Evolutionary conservation across 176 grass and related monocot genomes (phyloP).

Genomic region (Puya raimondii): DNA sequence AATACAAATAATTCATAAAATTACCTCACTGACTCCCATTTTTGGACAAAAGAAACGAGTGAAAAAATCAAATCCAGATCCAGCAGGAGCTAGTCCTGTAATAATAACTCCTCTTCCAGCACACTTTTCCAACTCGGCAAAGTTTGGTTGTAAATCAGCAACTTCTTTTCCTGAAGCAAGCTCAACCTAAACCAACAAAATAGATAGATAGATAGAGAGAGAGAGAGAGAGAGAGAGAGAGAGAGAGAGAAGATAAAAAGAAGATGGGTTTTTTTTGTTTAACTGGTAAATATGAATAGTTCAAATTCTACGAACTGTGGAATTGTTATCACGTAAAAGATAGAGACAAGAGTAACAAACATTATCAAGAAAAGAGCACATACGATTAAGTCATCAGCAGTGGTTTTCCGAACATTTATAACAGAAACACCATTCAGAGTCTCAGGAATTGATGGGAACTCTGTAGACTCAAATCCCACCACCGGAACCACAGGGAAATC

Average conservation of each 20-base stretch:
- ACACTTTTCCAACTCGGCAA: constrained; percentile 40
- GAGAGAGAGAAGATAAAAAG: neutral
- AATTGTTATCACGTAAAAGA: neutral
- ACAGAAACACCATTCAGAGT: constrained; percentile 46
- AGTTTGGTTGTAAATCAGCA: constrained; percentile 37
- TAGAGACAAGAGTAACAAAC: neutral
- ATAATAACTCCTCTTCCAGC: constrained; percentile 39
- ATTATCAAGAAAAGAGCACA: constrained; percentile 10
- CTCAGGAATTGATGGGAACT: constrained; percentile 34
- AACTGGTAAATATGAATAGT: neutral
- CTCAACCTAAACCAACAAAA: constrained; percentile 46
- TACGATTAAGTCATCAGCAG: constrained; percentile 44
- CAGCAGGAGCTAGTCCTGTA: constrained; percentile 49
- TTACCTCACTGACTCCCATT: constrained; percentile 59
- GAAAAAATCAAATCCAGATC: constrained; percentile 74
- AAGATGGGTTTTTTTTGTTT: neutral
- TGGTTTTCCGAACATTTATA: constrained; percentile 46
- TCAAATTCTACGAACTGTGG: neutral
- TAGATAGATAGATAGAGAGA: neutral
- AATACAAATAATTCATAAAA: neutral
- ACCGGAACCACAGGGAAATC: constrained; percentile 54
- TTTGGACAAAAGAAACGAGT: constrained; percentile 48
- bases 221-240: neutral
- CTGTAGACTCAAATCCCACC: constrained; percentile 19
- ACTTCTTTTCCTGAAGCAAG: constrained; percentile 69